Percentiles rank a stretch among this genome's conserved stretches.
phyloP scores from a whole-genome alignment of 2,329 filamentous ascomycete species.

The Pseudonectria buxi region DNA sequence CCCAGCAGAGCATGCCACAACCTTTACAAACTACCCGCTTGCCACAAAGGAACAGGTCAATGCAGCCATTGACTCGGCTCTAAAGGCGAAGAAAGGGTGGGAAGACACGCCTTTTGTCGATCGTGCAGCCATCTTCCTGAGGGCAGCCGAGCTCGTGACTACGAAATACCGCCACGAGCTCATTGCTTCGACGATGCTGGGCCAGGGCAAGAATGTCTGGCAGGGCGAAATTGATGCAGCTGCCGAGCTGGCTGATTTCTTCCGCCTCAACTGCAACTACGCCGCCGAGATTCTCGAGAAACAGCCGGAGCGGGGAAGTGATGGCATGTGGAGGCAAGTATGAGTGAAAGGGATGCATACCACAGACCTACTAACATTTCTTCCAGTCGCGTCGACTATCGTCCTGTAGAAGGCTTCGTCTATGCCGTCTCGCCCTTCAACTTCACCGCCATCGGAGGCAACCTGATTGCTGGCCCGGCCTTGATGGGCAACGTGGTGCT shows the following conservation, averaged over 20 bases:
- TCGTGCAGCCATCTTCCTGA: constrained; percentile 29
- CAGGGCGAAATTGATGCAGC: constrained; percentile 33
- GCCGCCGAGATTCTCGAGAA: constrained; percentile 28
- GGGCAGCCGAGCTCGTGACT: constrained; percentile 26
- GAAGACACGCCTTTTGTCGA: constrained; percentile 27
- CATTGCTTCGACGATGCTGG: constrained; percentile 34
- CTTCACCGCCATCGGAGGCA: constrained; percentile 89
- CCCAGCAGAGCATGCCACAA: constrained; percentile 27
- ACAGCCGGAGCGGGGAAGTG: constrained; percentile 27
- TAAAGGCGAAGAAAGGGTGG: constrained; percentile 28
- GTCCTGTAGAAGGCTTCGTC: constrained; percentile 90
- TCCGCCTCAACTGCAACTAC: constrained; percentile 25
- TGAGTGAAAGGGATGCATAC: neutral
- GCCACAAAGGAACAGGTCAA: constrained; percentile 26
- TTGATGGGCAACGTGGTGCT: constrained; percentile 90
- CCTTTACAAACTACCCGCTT: constrained; percentile 30
- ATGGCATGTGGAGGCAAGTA: constrained; percentile 25
- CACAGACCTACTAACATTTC: neutral
- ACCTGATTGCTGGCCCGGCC: constrained; percentile 74
- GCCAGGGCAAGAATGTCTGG: constrained; percentile 34
- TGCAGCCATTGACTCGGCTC: constrained; percentile 15
- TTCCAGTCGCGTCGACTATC: constrained; percentile 73
- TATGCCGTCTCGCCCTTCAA: constrained; percentile 94
- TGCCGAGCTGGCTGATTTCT: constrained; percentile 32
- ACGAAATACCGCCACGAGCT: constrained; percentile 23